Evolutionary conservation across 257 asterid genomes (phyloP).

Genomic region (Nicotiana knightiana): DNA sequence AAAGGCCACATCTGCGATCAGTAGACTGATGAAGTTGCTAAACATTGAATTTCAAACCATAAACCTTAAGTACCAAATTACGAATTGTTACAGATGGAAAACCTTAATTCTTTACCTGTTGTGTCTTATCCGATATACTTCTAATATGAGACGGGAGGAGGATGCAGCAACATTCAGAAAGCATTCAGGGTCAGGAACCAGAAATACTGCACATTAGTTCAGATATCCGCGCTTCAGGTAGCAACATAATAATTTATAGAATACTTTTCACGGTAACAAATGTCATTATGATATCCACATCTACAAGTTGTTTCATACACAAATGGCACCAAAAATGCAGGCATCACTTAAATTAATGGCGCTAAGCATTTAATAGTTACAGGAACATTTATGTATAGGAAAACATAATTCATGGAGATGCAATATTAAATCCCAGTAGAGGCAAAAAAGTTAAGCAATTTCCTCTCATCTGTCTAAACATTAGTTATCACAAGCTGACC

Average conservation of each 20-base stretch:
- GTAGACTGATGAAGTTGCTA: neutral
- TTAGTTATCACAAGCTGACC: neutral
- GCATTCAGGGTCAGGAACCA: neutral
- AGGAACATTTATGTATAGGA: neutral
- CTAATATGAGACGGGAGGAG: neutral
- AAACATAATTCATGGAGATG: neutral
- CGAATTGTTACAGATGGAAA: neutral
- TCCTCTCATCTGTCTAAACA: neutral
- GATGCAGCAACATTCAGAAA: neutral
- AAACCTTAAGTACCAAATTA: neutral
- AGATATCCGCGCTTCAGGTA: neutral
- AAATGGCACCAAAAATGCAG: neutral
- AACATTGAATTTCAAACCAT: neutral
- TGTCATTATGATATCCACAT: neutral
- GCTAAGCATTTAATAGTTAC: neutral
- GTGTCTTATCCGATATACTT: neutral
- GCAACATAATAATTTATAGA: neutral
- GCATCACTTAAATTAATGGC: neutral
- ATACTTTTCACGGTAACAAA: neutral
- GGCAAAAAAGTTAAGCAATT: neutral
- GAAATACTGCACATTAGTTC: neutral
- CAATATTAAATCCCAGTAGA: neutral
- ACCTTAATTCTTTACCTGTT: neutral
- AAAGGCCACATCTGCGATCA: conserved; percentile 66
- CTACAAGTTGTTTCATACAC: neutral